Base-by-base conservation (phyloP, 352 stramenopile species). In the Globisporangium heterothallicum region DNA sequence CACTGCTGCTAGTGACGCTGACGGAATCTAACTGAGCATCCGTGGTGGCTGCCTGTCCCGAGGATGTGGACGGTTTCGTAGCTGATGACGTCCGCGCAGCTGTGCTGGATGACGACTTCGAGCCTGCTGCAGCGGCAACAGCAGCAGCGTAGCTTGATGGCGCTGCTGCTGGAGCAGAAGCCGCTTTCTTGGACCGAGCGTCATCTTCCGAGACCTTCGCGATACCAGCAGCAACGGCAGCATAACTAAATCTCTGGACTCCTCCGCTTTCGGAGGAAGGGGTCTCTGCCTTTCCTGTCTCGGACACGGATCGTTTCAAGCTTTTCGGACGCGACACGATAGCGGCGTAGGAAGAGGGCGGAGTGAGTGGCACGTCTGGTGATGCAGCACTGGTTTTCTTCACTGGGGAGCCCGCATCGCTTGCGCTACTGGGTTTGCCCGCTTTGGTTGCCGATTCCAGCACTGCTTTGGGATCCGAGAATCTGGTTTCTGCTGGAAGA, bases 1-100 rank as follows among this genome's bases (percentile, higher is more conserved):
- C 83, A 7, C 56, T 86, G 62, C 83, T 93, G 22, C 78, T 91
- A 1, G 83, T 87, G 18, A 89, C 77, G 25, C 80, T 92, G 27
- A 85, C 60, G 0, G 75, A 50, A 32, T 94, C 83, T 12, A 83
- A 44, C 21, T 62, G 58, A 13, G 41, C 22, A 16, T 64, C 53
- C 16, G 43, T 14, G n/a, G 21, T 35, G 12, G 18, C 25, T 21
- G 52, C n/a, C 19, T n/a, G n/a, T n/a, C n/a, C n/a, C n/a, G n/a
- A n/a, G n/a, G 35, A 30, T 29, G 27, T 36, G 21, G 54, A 38
- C 27, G 54, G 25, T 29, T 61, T 61, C 4, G 47, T 34, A 14
- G 40, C 30, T 36, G 42, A 51, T 24, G 43, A 22, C 13, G 12
- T 32, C 19, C 40, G 35, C 26, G 25, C 5, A 5, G 25, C 36